These are phyloP conservation scores for Talaromyces proteolyticus DNA, from an alignment of 495 filamentous ascomycete species.

Conservation along the genomic window DNA sequence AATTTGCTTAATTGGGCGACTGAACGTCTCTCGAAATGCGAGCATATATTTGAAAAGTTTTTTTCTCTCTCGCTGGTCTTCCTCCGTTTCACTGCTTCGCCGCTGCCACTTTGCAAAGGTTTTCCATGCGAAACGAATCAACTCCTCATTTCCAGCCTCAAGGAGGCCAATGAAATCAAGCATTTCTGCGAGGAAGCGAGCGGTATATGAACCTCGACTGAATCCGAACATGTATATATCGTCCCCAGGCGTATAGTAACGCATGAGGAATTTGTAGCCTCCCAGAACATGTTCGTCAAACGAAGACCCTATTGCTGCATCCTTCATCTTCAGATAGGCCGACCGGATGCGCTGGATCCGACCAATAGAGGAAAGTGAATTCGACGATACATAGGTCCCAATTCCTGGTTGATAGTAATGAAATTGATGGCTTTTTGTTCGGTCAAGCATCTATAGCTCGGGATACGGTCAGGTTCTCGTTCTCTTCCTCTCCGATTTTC, in stretches of 20 bases:
- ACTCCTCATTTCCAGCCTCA: constrained; percentile 77
- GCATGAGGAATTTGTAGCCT: constrained; percentile 85
- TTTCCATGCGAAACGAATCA: constrained; percentile 82
- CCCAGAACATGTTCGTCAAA: constrained; percentile 82
- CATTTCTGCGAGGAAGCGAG: constrained; percentile 83
- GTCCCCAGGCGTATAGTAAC: constrained; percentile 73
- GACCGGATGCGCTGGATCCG: constrained; percentile 59
- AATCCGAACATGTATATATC: constrained; percentile 83
- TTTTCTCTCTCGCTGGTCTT: constrained; percentile 53
- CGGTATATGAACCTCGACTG: constrained; percentile 81
- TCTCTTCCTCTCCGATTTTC: neutral
- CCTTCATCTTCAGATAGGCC: constrained; percentile 77
- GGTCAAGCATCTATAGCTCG: constrained; percentile 43
- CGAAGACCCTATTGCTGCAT: constrained; percentile 76
- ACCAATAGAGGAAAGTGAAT: constrained; percentile 59
- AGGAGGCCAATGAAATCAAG: constrained; percentile 76
- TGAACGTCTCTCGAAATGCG: constrained; percentile 81
- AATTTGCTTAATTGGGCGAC: constrained; percentile 68
- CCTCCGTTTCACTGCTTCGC: constrained; percentile 49
- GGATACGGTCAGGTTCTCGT: neutral
- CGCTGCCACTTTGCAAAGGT: constrained; percentile 82
- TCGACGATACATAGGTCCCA: constrained; percentile 73
- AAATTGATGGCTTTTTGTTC: constrained; percentile 41
- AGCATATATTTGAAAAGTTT: constrained; percentile 73
- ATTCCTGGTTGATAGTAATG: constrained; percentile 60